Evolutionary conservation across 495 filamentous ascomycete genomes (phyloP).

Genomic region (Podospora didyma): DNA sequence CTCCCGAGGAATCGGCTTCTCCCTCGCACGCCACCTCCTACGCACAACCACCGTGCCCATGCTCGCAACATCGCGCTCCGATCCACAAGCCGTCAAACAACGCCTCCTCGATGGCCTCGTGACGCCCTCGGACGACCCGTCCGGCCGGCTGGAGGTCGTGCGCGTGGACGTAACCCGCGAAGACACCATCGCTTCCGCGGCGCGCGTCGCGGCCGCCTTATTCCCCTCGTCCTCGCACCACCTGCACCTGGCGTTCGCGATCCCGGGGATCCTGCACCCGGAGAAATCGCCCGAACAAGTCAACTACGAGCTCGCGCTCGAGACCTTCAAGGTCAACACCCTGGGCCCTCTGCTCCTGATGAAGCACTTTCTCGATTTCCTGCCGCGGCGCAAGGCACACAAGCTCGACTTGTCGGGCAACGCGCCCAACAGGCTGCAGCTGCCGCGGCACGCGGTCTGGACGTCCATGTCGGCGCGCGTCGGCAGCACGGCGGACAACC

Average conservation of each 20-base stretch:
- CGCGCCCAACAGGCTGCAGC: background rate
- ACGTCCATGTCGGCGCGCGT: slow-evolving; percentile 73
- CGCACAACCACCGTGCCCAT: slow-evolving; percentile 59
- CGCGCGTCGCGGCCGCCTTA: slow-evolving; percentile 30
- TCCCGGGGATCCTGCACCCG: slow-evolving; percentile 70
- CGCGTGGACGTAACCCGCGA: slow-evolving; percentile 44
- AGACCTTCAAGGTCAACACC: slow-evolving; percentile 64
- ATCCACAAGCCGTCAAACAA: slow-evolving; percentile 9
- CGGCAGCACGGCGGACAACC: slow-evolving; percentile 68
- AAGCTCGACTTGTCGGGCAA: background rate
- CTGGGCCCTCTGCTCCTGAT: slow-evolving; percentile 71
- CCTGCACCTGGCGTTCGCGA: slow-evolving; percentile 64
- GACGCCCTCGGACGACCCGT: slow-evolving; percentile 1
- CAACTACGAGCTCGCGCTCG: slow-evolving; percentile 48
- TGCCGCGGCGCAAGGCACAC: slow-evolving; percentile 54
- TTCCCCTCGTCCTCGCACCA: slow-evolving; percentile 49
- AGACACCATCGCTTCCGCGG: slow-evolving; percentile 40
- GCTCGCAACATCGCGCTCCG: slow-evolving; percentile 64
- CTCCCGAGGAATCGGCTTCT: slow-evolving; percentile 71
- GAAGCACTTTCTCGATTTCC: slow-evolving; percentile 65
- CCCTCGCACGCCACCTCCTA: slow-evolving; percentile 64
- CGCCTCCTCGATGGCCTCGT: slow-evolving; percentile 1
- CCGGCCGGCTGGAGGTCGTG: slow-evolving; percentile 23
- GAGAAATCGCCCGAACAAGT: slow-evolving; percentile 69
- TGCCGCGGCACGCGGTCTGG: slow-evolving; percentile 52